Conservation (phyloP, 306 rosid species). For the Hippophae gyantsensis region DNA sequence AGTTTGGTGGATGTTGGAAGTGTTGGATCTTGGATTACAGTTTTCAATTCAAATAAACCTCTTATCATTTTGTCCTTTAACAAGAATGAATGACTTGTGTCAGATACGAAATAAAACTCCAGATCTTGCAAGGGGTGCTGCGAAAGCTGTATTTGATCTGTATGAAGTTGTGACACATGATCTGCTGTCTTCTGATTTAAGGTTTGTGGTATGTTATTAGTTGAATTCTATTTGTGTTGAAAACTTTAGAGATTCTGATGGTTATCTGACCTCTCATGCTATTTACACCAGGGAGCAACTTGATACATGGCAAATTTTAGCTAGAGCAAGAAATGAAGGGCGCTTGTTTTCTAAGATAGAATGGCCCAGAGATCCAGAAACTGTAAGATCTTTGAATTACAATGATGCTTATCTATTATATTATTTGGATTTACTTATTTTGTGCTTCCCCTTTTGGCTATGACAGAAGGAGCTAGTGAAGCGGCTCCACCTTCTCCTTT, state of each 20-base stretch:
- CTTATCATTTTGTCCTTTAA: not conserved
- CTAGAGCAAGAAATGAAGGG: conserved; percentile 75
- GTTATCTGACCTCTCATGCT: conserved; percentile 2
- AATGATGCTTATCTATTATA: not conserved
- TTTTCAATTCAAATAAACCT: not conserved
- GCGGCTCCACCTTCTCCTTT: conserved; percentile 90
- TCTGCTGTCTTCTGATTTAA: conserved; percentile 61
- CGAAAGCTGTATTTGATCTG: conserved; percentile 59
- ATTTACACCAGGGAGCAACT: conserved; percentile 66
- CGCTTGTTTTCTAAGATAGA: conserved; percentile 67
- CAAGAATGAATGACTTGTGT: conserved; percentile 16
- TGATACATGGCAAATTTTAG: conserved; percentile 82
- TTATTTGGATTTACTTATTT: conserved; percentile 2
- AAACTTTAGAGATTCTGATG: not conserved
- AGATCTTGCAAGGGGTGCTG: conserved; percentile 75
- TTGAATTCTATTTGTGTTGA: conserved; percentile 4
- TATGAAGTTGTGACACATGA: conserved; percentile 83
- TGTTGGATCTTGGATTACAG: conserved; percentile 1
- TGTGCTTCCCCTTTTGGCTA: conserved; percentile 8
- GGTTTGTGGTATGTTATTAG: conserved; percentile 37
- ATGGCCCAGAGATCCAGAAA: conserved; percentile 87
- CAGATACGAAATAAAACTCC: conserved; percentile 71
- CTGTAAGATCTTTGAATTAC: conserved; percentile 37
- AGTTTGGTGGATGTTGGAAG: conserved; percentile 3
- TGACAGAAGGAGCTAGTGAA: conserved; percentile 76